phyloP scores from a whole-genome alignment of 495 filamentous ascomycete species.

The Penicillium robsamsonii region DNA sequence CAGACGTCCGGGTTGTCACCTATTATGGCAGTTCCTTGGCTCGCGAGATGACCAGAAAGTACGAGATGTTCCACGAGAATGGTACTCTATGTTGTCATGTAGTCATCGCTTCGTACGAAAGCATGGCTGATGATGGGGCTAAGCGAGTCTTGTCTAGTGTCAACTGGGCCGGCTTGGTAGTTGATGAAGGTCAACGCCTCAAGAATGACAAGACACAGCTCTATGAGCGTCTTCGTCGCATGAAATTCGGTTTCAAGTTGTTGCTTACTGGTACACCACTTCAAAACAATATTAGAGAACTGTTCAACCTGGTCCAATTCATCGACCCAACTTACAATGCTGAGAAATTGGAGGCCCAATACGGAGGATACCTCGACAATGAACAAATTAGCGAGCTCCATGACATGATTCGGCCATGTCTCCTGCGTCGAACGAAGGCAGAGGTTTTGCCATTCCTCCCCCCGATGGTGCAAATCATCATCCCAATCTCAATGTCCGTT shows the following conservation, averaged over 20 bases:
- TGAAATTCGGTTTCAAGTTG: conserved; percentile 76
- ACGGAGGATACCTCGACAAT: conserved; percentile 63
- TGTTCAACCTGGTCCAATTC: conserved; percentile 96
- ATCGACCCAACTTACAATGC: conserved; percentile 71
- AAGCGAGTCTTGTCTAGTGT: conserved; percentile 60
- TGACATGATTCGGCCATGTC: conserved; percentile 79
- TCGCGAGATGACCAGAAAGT: conserved; percentile 65
- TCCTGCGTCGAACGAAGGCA: conserved; percentile 80
- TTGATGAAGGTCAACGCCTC: conserved; percentile 94
- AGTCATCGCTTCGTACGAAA: conserved; percentile 92
- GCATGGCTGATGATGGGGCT: conserved; percentile 67
- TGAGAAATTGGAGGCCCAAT: conserved; percentile 68
- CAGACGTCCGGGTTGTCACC: conserved; percentile 78
- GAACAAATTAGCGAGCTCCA: conserved; percentile 81
- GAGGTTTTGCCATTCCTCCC: conserved; percentile 88
- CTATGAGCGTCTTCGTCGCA: conserved; percentile 66
- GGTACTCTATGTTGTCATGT: conserved; percentile 75
- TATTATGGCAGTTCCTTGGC: conserved; percentile 77
- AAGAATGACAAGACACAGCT: conserved; percentile 88
- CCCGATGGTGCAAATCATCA: conserved; percentile 88
- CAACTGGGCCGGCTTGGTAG: conserved; percentile 83
- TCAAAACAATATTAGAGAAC: conserved; percentile 90
- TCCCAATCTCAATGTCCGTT: conserved; percentile 88
- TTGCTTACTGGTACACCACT: conserved; percentile 88
- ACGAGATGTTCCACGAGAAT: conserved; percentile 79